Base-by-base conservation (phyloP, 148 eudicot species). In the Vaccinium macrocarpon region DNA sequence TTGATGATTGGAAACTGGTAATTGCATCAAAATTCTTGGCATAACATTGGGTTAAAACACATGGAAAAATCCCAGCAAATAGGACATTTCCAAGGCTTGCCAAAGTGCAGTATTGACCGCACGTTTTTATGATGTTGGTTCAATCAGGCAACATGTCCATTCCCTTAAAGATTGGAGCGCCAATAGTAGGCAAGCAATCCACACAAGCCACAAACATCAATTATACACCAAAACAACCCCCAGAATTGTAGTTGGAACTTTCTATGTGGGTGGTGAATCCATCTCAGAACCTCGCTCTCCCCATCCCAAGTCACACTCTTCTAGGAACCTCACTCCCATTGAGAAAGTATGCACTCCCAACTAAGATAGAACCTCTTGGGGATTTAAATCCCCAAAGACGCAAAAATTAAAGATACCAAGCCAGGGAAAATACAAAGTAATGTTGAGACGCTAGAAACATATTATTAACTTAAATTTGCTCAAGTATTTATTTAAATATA, bases 21-120 rank as follows among this genome's bases (percentile, higher is more conserved):
- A 42, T 76, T 76, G 79, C 29, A 76, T 21, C 11, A 27, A 48
- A 76, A 48, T 48, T 21, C 79, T 76, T 76, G 51, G 51, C 79
- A 48, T 76, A 11, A 48, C 52, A 21, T 48, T 11, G 79, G 50
- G 27, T 16, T 53, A 10, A 27, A 27, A 29, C 71, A 64, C 71
- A 64, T 50, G 23, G 51, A 49, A 59, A 77, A 46, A 77, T 12
- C 57, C 80, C 76, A 15, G 38, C 49, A 29, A 27, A 68, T 68
- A 27, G 8, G 27, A 29, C 19, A 5, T 66, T 66, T 66, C 73
- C 16, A 13, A 18, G 42, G 13, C 8, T 16, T 13, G 73, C 18
- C 38, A 4, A 27, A 68, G 38, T 27, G 42, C 18, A 0, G 35
- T 27, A 12, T 68, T 7, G 8, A 14, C 4, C 27, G 38, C 42